Percentiles rank a stretch among this genome's conserved stretches.
These are phyloP conservation scores for Senna siamea DNA, from an alignment of 306 rosid genomes.

Conservation along the genomic window DNA sequence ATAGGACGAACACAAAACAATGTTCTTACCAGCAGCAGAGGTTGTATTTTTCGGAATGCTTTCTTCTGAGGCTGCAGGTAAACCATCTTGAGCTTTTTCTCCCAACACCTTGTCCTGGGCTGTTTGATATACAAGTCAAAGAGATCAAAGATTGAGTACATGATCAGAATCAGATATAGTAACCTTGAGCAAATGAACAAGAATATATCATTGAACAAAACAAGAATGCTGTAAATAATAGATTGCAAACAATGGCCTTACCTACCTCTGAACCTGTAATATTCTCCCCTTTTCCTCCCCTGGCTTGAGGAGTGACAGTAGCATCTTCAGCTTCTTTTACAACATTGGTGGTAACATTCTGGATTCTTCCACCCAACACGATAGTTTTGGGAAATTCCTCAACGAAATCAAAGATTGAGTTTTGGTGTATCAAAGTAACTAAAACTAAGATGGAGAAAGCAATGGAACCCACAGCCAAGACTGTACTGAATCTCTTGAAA, in stretches of 20 bases:
- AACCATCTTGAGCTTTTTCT: background rate
- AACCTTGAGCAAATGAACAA: background rate
- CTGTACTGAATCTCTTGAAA: slow-evolving; percentile 20
- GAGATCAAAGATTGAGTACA: background rate
- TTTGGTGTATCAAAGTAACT: slow-evolving; percentile 7
- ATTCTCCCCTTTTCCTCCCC: background rate
- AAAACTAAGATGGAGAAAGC: slow-evolving; percentile 6
- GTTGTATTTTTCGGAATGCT: background rate
- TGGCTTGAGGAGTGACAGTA: background rate
- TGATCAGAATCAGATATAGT: background rate
- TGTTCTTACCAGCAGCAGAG: slow-evolving; percentile 1
- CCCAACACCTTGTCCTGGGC: background rate
- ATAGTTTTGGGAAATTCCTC: background rate
- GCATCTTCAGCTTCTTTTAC: background rate
- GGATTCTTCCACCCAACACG: background rate
- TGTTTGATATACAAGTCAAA: background rate
- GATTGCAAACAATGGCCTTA: background rate
- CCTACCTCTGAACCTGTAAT: slow-evolving; percentile 27
- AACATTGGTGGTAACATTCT: background rate
- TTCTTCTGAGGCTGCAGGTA: background rate
- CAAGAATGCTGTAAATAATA: background rate
- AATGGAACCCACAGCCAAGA: slow-evolving; percentile 3
- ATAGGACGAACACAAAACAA: background rate
- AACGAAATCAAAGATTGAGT: slow-evolving; percentile 4
- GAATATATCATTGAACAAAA: background rate